Conservation (phyloP, 202 grass and related monocot genomes). For the Digitaria exilis region DNA sequence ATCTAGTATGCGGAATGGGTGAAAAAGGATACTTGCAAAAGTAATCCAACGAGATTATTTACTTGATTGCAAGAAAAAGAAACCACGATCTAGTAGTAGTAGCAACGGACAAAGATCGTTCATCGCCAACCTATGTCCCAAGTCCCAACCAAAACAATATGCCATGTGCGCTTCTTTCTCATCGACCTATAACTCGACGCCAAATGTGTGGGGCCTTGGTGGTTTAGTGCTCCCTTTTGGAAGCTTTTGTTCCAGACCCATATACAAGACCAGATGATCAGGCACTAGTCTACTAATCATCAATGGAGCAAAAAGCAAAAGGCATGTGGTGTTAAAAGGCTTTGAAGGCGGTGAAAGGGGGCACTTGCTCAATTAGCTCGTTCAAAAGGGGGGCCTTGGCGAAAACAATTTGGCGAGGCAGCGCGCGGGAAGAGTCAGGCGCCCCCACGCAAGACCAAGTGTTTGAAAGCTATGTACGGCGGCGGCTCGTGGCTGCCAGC, state of each 20-base stretch:
- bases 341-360: neutral
- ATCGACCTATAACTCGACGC: neutral
- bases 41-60: too few relatives aligned
- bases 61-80: too few relatives aligned
- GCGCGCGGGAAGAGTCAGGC: constrained; percentile 42
- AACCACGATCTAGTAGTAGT: neutral
- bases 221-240: neutral
- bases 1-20: too few relatives aligned
- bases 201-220: neutral
- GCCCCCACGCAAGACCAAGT: neutral
- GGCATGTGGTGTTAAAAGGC: neutral
- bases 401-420: neutral
- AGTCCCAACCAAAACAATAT: neutral
- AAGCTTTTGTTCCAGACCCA: neutral
- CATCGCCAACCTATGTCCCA: neutral
- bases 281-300: neutral
- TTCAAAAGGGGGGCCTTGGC: neutral
- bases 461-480: constrained; percentile 22
- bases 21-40: too few relatives aligned
- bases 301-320: neutral
- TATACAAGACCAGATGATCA: neutral
- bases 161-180: neutral
- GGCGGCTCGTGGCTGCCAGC: neutral
- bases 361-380: neutral
- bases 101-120: neutral